Evolutionary conservation across 345 rosid genomes (phyloP).

Genomic region (Lumnitzera racemosa): DNA sequence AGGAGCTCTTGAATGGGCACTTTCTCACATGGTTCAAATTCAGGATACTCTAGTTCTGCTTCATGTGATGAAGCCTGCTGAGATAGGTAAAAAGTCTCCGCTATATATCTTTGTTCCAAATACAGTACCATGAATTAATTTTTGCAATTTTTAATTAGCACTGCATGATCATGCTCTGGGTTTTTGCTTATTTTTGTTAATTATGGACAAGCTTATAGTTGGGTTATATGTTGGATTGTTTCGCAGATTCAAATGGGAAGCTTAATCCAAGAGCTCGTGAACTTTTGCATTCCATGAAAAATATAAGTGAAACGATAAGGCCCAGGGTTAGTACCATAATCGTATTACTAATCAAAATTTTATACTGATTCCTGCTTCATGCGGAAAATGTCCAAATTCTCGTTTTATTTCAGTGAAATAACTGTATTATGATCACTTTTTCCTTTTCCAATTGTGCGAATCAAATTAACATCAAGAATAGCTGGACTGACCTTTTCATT

Average conservation of each 20-base stretch:
- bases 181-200: too few relatives aligned
- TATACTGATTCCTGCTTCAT: too few relatives aligned
- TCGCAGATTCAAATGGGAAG: slow-evolving; percentile 33
- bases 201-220: not conserved
- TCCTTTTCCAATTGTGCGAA: not conserved
- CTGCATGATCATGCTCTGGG: too few relatives aligned
- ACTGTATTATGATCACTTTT: not conserved
- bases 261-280: slow-evolving; percentile 36
- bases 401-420: too few relatives aligned
- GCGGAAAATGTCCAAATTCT: too few relatives aligned
- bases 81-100: slow-evolving; percentile 24
- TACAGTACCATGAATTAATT: not conserved
- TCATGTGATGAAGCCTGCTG: slow-evolving; percentile 34
- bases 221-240: not conserved
- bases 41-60: slow-evolving; percentile 54
- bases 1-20: slow-evolving; percentile 86
- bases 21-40: slow-evolving; percentile 56
- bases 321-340: slow-evolving; percentile 55
- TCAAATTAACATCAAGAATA: too few relatives aligned
- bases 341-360: not conserved
- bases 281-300: slow-evolving; percentile 51
- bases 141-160: not conserved
- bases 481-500: too few relatives aligned
- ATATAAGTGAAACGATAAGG: slow-evolving; percentile 44
- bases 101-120: not conserved